Base-by-base conservation (phyloP, 352 stramenopile species). In the Elongisporangium prolatum region DNA sequence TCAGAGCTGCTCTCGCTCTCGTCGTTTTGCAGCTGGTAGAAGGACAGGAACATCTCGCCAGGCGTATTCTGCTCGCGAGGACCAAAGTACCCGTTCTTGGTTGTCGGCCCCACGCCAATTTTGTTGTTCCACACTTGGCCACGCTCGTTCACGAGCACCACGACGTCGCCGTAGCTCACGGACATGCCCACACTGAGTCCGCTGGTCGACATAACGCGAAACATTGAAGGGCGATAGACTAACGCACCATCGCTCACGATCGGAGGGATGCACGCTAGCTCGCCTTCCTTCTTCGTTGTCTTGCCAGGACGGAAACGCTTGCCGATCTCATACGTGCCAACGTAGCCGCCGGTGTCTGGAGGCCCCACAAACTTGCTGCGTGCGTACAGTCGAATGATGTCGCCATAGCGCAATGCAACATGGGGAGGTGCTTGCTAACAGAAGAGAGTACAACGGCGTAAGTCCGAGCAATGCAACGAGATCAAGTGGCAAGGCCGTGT, bases 121-220 rank as follows among this genome's bases (percentile, higher is more conserved):
- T 94, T 94, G 75, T 93, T 94, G 71, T 94, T 94, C 85, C 85
- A 94, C 8, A 93, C 81, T 47, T 67, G 64, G 16, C 74, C 76
- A 47, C 65, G 59, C 37, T 79, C 71, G 54, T 94, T 79, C 25
- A 88, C 75, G n/a, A 94, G 75, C 55, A 91, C 74, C n/a, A 94
- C 69, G 14, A 91, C 80, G 50, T 92, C 83, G 44, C 82, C 83
- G 44, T 94, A 94, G 64, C 77, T 87, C 56, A 94, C 80, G 16
- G 85, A 79, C 3, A 71, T 83, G 16, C 85, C 85, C 11, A 74
- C 50, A 1, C 65, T 67, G 16, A 86, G 52, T 21, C 81, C 77
- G n/a, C 59, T 72, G n/a, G 79, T 82, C 22, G 85, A 91, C 48
- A 85, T 56, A 59, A 94, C 85, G 14, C 71, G 71, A 47, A 91